Evolutionary conservation across 306 rosid genomes (phyloP), one percentile per base, ranked within the genome.

Genomic region (Heteromeles arbutifolia): DNA sequence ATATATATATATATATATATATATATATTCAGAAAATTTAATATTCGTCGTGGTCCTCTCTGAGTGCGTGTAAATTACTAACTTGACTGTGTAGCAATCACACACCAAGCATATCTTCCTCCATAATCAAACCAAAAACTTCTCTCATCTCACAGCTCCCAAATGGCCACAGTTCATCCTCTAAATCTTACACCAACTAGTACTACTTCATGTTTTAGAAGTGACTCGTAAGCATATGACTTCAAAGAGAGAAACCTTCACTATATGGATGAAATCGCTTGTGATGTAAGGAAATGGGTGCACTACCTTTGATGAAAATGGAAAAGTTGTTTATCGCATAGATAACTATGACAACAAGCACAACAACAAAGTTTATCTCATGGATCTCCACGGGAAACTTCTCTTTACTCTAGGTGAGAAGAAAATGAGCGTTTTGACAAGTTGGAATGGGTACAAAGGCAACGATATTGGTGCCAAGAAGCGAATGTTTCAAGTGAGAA

Each of bases 271-370:
- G 86, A 85, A 82, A 52, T 85, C 81, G 1, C 89, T 80, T 41
- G 72, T 82, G 78, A 75, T 82, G 78, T 81, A 82, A 65, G 84
- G 82, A 52, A 85, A 82, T 19, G 83, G 86, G n/a, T 84, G 83
- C 59, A 85, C 89, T 14, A 84, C 79, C 34, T 80, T 74, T 48
- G 63, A 82, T 45, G 77, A 59, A 25, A 82, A 53, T 9, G 89
- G 86, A 4, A 68, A 74, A 37, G 19, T 85, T 15, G 73, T 80
- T 5, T 85, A 82, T 34, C 75, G 86, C 3, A 65, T 85, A 3
- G 89, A 82, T 43, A 85, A 82, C 53, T 82, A 85, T 29, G 82
- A 80, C 41, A 63, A 80, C 14, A 85, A 82, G 79, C 69, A 62
- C 59, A 70, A 63, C 65, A 54, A 66, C 17, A 77, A 85, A n/a